Percentiles rank a stretch among this genome's conserved stretches.
Conservation (phyloP, 495 filamentous ascomycete genomes). For the Stereocaulon alpinum region DNA sequence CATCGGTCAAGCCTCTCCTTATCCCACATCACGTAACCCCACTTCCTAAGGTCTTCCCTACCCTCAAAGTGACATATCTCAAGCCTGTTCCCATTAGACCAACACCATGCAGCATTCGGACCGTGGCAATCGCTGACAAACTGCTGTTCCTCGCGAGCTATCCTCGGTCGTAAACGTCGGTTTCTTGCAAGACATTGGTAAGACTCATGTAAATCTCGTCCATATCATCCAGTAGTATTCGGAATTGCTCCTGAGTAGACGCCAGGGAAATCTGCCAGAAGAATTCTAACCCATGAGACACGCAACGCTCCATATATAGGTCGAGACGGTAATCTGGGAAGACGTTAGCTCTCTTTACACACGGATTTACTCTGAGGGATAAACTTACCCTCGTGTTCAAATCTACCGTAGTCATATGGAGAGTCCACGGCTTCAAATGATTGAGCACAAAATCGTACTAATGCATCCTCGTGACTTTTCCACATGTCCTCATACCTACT, state of each 20-base stretch:
- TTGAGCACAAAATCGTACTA: neutral
- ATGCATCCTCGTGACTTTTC: neutral
- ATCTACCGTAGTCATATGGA: no score
- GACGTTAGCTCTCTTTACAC: no score
- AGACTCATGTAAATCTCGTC: no score
- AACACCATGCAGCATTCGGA: constrained; percentile 1
- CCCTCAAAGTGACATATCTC: neutral
- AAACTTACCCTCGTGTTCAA: no score
- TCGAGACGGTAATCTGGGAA: neutral
- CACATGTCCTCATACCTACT: neutral
- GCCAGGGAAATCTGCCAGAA: neutral
- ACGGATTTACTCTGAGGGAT: neutral
- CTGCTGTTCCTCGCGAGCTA: neutral
- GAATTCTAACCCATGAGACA: neutral
- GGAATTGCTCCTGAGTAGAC: no score
- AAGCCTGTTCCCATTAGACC: neutral
- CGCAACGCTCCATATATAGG: neutral
- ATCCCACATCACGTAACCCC: constrained; percentile 1
- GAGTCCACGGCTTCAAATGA: neutral
- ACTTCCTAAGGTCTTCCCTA: neutral
- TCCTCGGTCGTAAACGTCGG: no score
- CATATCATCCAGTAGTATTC: no score
- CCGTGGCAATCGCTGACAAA: neutral
- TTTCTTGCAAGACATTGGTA: no score
- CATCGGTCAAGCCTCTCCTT: neutral